Percentiles rank a stretch among this genome's conserved stretches.
phyloP scores from a whole-genome alignment of 2,329 filamentous ascomycete genomes.

The Penicillium sp. region DNA sequence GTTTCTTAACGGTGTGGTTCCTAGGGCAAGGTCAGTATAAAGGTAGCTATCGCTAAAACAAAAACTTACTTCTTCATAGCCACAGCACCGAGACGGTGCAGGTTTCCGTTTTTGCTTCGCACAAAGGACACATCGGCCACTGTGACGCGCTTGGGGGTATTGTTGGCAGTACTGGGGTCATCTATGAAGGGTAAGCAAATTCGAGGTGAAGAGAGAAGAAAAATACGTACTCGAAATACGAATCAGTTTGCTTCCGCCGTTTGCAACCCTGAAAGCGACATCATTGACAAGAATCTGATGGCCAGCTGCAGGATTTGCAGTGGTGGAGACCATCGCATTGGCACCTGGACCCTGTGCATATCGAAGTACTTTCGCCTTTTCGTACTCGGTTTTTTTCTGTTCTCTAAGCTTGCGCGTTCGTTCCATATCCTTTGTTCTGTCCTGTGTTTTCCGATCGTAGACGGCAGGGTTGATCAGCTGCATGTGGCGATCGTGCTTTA shows the following conservation, averaged over 20 bases:
- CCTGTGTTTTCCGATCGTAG: conserved; percentile 71
- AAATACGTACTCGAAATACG: conserved; percentile 65
- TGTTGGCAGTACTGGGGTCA: conserved; percentile 60
- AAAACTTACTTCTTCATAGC: conserved; percentile 69
- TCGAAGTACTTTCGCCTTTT: conserved; percentile 42
- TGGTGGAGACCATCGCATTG: conserved; percentile 26
- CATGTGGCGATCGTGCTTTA: conserved; percentile 72
- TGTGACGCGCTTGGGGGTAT: conserved; percentile 70
- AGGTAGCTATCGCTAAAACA: conserved; percentile 10
- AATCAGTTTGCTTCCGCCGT: conserved; percentile 79
- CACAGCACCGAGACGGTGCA: conserved; percentile 74
- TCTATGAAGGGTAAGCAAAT: conserved; percentile 51
- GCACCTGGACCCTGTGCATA: conserved; percentile 38
- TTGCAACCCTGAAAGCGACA: conserved; percentile 70
- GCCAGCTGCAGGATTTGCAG: conserved; percentile 40
- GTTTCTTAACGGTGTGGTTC: conserved; percentile 61
- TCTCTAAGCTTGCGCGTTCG: conserved; percentile 55
- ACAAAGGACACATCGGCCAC: conserved; percentile 80
- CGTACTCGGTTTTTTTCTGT: conserved; percentile 60
- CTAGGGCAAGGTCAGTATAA: conserved; percentile 26
- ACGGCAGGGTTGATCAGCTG: conserved; percentile 80
- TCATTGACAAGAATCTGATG: conserved; percentile 69
- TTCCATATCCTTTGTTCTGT: conserved; percentile 69
- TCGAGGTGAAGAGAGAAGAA: conserved; percentile 17
- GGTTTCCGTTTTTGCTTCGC: conserved; percentile 82